phyloP scores from a whole-genome alignment of 148 eudicot species.

The Camellia sinensis region DNA sequence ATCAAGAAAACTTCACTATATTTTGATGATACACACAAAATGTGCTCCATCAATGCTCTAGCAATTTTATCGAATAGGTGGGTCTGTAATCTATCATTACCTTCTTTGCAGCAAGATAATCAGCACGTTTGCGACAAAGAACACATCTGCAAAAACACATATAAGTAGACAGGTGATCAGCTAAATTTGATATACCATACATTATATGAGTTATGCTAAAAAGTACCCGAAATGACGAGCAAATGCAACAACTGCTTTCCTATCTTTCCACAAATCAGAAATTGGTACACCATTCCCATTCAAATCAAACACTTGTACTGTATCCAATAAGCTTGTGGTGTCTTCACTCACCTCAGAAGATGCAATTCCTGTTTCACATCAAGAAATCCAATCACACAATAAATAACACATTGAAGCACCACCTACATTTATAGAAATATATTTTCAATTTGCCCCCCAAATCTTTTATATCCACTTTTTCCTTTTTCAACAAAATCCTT shows the following conservation, averaged over 20 bases:
- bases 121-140: conserved; percentile 90
- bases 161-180: background rate
- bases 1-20: too few species aligned
- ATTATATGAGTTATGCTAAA: background rate
- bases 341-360: conserved; percentile 27
- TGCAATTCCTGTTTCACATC: conserved; percentile 32
- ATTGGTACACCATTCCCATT: conserved; percentile 61
- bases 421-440: too few species aligned
- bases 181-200: background rate
- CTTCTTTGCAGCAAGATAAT: conserved; percentile 88
- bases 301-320: conserved; percentile 66
- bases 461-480: too few species aligned
- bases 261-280: conserved; percentile 88
- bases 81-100: conserved; percentile 23
- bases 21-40: too few species aligned
- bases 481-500: too few species aligned
- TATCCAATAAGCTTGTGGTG: conserved; percentile 42
- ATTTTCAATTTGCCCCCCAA: too few species aligned
- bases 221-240: conserved; percentile 96
- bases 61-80: too few species aligned
- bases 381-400: background rate
- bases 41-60: background rate
- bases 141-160: conserved; percentile 57
- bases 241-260: conserved; percentile 91
- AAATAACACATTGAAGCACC: too few species aligned